These are phyloP conservation scores for Kalmusia sp. DNA, from an alignment of 2,329 filamentous ascomycete species.

Conservation along the genomic window DNA sequence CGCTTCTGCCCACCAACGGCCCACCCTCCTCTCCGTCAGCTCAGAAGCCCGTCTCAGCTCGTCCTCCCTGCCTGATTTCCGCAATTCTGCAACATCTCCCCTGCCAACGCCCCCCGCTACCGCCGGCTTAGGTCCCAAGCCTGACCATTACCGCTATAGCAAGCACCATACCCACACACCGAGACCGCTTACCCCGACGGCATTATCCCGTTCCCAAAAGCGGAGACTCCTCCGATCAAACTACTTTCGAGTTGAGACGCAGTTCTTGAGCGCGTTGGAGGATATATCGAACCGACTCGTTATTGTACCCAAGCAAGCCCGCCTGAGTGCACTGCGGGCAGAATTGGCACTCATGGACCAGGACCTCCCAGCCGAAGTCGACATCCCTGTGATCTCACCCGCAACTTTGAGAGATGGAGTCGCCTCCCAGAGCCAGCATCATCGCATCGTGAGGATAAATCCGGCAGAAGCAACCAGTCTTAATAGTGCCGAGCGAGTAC, in stretches of 20 bases:
- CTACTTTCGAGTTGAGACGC: conserved; percentile 82
- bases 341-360: conserved; percentile 82
- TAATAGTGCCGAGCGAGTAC: conserved; percentile 86
- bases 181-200: conserved; percentile 63
- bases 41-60: conserved; percentile 71
- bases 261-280: conserved; percentile 80
- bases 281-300: conserved; percentile 87
- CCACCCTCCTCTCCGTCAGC: conserved; percentile 61
- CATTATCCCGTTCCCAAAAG: conserved; percentile 71
- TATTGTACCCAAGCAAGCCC: conserved; percentile 79
- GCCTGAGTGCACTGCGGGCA: conserved; percentile 79
- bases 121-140: conserved; percentile 48
- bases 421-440: conserved; percentile 78
- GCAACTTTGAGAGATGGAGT: conserved; percentile 75
- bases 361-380: conserved; percentile 82
- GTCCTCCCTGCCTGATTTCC: conserved; percentile 69
- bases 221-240: conserved; percentile 77
- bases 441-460: conserved; percentile 82
- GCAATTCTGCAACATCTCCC: conserved; percentile 57
- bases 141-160: conserved; percentile 43
- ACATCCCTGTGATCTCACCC: conserved; percentile 82
- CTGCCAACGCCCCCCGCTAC: conserved; percentile 49
- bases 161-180: conserved; percentile 62
- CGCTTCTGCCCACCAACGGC: conserved; percentile 45
- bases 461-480: conserved; percentile 84